Evolutionary conservation across 345 rosid genomes (phyloP), one percentile per base, ranked within the genome.

Genomic region (Trapa incisa): DNA sequence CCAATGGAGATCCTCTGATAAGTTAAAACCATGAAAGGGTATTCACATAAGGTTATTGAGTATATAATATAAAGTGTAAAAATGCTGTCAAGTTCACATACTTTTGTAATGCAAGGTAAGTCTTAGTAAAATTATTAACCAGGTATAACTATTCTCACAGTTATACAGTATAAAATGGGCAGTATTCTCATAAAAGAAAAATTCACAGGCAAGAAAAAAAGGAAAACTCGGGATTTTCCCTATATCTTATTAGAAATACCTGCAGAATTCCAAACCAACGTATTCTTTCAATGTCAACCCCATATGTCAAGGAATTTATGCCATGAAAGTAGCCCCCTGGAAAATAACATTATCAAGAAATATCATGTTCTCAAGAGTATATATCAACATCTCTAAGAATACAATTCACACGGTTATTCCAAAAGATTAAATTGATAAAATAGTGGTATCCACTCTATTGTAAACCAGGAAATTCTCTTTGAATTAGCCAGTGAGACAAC

Each of bases 311-410:
- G 64, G 80, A 72, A 67, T 76, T 65, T 43, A 74, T 71, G 37
- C 85, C 85, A 62, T 81, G 85, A 38, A 79, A 77, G 67, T 76
- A 81, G 13, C 82, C 85, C 41, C 85, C 85, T 81, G 85, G 68
- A 69, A 57, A 13, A 45, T 60, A 38, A 32, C 8, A 58, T 33
- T 8, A 38, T 35, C 11, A 35, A n/a, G 60, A 12, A 54, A 54
- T 35, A 58, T 68, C 15, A 54, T 17, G 41, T 33, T 15, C 62
- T 33, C 12, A 37, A 61, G 45, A 69, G 43, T 17, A 4, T 45
- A 35, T 43, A 5, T 22, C 33, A 32, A 5, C 47, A 36, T 14
- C 47, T 22, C 5, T 38, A 5, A 35, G 38, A 52, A 37, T 33
- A 47, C 0, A 13, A 37, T 13, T 7, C 56, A 66, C 58, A n/a